phyloP scores from a whole-genome alignment of 108 stramenopile genomes.

The Chaetoceros tenuissimus region DNA sequence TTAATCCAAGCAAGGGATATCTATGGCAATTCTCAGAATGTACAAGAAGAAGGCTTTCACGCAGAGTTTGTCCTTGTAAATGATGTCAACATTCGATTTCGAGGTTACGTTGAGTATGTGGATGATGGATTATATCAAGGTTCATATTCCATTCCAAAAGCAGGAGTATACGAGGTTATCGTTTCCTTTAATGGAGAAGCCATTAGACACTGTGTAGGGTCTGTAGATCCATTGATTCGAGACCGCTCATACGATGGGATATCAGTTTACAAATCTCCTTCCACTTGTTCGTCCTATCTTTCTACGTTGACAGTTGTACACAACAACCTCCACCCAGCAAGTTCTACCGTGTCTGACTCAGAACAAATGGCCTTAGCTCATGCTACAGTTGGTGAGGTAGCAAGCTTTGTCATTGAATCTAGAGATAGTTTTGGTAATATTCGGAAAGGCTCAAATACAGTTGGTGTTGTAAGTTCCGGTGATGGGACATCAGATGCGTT shows the following conservation, averaged over 20 bases:
- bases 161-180: constrained; percentile 54
- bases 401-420: constrained; percentile 42
- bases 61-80: constrained; percentile 20
- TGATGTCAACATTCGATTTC: constrained; percentile 24
- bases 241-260: constrained; percentile 55
- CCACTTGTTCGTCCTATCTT: constrained; percentile 35
- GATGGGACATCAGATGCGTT: constrained; percentile 66
- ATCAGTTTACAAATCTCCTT: constrained; percentile 30
- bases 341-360: constrained; percentile 31
- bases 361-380: constrained; percentile 25
- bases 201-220: constrained; percentile 34
- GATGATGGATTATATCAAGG: constrained; percentile 61
- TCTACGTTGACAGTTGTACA: constrained; percentile 48
- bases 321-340: constrained; percentile 48
- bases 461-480: constrained; percentile 31
- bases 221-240: constrained; percentile 14
- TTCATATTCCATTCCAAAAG: constrained; percentile 61
- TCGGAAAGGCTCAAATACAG: constrained; percentile 37
- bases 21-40: constrained; percentile 56
- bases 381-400: constrained; percentile 50
- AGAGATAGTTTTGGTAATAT: constrained; percentile 79
- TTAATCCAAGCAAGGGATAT: constrained; percentile 74
- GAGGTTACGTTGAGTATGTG: constrained; percentile 44
- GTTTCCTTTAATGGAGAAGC: constrained; percentile 41
- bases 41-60: constrained; percentile 54